Conservation (phyloP, 345 rosid genomes). For the Psidium guajava region DNA sequence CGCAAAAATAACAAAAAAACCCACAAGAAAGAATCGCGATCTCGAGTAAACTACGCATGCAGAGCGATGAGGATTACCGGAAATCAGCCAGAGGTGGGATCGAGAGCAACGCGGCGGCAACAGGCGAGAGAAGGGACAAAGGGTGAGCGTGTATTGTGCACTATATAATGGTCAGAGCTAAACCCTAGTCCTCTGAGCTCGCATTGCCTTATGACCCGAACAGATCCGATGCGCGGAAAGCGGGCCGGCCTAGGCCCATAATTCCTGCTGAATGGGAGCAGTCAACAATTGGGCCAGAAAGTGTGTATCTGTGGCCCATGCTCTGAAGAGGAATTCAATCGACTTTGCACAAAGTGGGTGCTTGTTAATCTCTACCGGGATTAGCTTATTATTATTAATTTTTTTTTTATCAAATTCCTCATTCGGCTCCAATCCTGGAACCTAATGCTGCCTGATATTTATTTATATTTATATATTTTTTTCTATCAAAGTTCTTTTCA, state of each 20-base stretch:
- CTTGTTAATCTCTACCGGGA: background rate
- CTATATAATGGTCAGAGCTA: background rate
- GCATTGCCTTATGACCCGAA: background rate
- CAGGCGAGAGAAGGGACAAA: background rate
- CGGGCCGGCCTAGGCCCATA: background rate
- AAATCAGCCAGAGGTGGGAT: background rate
- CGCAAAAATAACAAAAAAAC: fast-evolving
- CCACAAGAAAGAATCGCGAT: background rate
- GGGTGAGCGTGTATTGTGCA: background rate
- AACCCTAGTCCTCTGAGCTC: background rate
- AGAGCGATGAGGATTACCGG: background rate
- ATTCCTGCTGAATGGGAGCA: background rate
- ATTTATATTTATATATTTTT: too few relatives aligned
- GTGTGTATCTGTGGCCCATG: background rate
- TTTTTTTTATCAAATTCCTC: too few relatives aligned
- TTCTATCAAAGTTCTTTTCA: too few relatives aligned
- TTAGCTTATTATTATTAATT: too few relatives aligned
- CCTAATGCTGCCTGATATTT: too few relatives aligned
- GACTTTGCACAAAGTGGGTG: background rate
- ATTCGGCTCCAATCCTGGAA: too few relatives aligned
- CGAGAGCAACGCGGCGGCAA: background rate
- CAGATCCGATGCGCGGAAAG: background rate
- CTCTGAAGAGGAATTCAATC: background rate
- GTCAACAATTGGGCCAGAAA: background rate
- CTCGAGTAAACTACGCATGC: background rate